Percentiles rank a stretch among this genome's conserved stretches.
These are phyloP conservation scores for Scheffersomyces stipitis DNA, from an alignment of 805 yeast species.

Conservation along the genomic window DNA sequence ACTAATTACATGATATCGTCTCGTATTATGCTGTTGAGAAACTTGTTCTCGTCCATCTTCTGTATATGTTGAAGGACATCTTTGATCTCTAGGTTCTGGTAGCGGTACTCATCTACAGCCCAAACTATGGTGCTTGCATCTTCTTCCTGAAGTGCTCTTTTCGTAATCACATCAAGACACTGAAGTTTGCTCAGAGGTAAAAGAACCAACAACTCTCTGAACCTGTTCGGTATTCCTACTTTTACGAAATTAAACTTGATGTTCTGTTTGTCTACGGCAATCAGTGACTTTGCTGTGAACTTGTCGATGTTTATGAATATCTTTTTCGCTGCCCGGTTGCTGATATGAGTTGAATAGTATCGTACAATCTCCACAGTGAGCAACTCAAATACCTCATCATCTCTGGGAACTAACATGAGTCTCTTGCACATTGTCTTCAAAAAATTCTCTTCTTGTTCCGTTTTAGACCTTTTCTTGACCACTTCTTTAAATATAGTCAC, in stretches of 20 bases:
- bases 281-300: slow-evolving; percentile 4
- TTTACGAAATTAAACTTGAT: slow-evolving; percentile 15
- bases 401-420: slow-evolving; percentile 10
- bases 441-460: slow-evolving; percentile 7
- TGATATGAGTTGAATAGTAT: slow-evolving; percentile 16
- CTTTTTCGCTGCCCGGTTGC: slow-evolving; percentile 19
- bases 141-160: slow-evolving; percentile 21
- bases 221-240: slow-evolving; percentile 17
- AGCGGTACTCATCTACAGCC: slow-evolving; percentile 31
- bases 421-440: slow-evolving; percentile 6
- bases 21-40: background rate
- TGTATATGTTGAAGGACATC: slow-evolving; percentile 11
- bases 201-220: slow-evolving; percentile 15
- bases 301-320: slow-evolving; percentile 12
- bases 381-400: slow-evolving; percentile 12
- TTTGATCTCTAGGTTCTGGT: slow-evolving; percentile 21
- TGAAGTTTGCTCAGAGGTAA: slow-evolving; percentile 11
- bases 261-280: background rate
- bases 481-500: slow-evolving; percentile 19
- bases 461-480: slow-evolving; percentile 1
- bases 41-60: background rate
- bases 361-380: slow-evolving; percentile 19
- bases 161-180: slow-evolving; percentile 21
- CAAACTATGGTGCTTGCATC: slow-evolving; percentile 25
- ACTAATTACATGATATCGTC: background rate